phyloP scores from a whole-genome alignment of 23 red algal species.

The Gracilariopsis chorda region DNA sequence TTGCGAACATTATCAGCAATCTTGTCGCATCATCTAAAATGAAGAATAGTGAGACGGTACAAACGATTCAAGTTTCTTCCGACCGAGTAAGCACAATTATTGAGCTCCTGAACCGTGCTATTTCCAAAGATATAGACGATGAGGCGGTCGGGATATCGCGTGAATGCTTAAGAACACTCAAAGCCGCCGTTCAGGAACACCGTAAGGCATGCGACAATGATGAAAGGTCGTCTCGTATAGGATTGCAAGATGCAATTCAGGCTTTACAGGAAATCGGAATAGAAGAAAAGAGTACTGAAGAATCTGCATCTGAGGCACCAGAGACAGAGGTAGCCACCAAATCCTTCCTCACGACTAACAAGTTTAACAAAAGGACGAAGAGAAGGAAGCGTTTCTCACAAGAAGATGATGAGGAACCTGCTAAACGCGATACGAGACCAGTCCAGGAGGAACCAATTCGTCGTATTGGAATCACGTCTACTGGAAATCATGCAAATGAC shows the following conservation, averaged over 20 bases:
- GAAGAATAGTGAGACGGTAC: too few relatives aligned
- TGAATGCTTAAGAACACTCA: too few relatives aligned
- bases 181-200: too few relatives aligned
- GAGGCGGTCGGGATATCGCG: too few relatives aligned
- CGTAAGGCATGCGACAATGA: not conserved
- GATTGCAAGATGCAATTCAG: not conserved
- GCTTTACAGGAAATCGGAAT: not conserved
- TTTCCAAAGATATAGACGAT: too few relatives aligned
- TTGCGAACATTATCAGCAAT: too few relatives aligned
- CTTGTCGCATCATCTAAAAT: too few relatives aligned
- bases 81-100: too few relatives aligned
- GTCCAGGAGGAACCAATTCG: not conserved
- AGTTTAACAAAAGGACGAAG: not conserved
- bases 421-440: not conserved
- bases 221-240: not conserved
- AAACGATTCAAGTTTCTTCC: too few relatives aligned
- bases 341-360: not conserved
- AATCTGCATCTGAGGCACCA: not conserved
- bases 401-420: too few relatives aligned
- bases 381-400: not conserved
- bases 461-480: not conserved
- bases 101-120: too few relatives aligned
- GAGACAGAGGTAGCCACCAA: not conserved
- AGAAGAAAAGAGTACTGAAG: not conserved
- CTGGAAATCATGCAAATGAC: not conserved